These are phyloP conservation scores for Akanthomyces uredinophilus DNA, from an alignment of 2,329 filamentous ascomycete genomes.

Conservation along the genomic window DNA sequence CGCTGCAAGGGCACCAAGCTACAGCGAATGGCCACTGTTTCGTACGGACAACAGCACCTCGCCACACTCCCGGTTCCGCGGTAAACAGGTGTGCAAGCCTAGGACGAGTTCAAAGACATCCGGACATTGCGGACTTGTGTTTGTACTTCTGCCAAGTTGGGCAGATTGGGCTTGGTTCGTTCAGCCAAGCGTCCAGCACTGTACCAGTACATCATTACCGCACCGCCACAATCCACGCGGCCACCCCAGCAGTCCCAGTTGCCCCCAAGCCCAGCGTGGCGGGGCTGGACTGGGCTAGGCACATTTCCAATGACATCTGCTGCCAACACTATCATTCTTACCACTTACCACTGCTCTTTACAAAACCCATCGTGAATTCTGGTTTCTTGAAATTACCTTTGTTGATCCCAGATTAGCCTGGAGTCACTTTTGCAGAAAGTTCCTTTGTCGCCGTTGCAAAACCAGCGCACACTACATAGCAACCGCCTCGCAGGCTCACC, in stretches of 20 bases:
- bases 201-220: not conserved
- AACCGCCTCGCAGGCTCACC: too few relatives aligned
- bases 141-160: not conserved
- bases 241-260: slow-evolving; percentile 2
- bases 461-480: too few relatives aligned
- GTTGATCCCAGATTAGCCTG: too few relatives aligned
- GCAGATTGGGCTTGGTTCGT: not conserved
- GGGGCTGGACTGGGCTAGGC: not conserved
- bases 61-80: not conserved
- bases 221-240: slow-evolving; percentile 24
- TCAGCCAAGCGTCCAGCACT: not conserved
- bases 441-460: not conserved
- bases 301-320: slow-evolving; percentile 1
- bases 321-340: not conserved
- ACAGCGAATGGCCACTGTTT: not conserved
- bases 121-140: not conserved
- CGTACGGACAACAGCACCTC: not conserved
- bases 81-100: too few relatives aligned
- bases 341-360: not conserved
- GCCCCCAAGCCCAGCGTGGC: not conserved
- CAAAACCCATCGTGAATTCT: not conserved
- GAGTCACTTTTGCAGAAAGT: too few relatives aligned
- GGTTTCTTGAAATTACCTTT: not conserved
- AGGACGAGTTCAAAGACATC: too few relatives aligned
- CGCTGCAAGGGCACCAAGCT: not conserved